Conservation (phyloP, 768 basidiomycete species). For the Rhizopogon vesiculosus region DNA sequence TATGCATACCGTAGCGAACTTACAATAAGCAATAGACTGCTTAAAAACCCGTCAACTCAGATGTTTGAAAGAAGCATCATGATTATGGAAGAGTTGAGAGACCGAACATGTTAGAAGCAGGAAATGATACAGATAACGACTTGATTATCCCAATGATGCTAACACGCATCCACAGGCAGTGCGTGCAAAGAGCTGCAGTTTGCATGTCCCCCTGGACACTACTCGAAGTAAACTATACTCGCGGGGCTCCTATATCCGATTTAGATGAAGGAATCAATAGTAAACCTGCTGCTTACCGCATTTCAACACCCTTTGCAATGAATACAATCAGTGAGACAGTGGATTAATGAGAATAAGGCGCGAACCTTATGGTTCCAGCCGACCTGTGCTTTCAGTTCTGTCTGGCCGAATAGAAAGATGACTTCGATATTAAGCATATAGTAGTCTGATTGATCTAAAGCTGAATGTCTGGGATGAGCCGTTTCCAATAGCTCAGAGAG, state of each 20-base stretch:
- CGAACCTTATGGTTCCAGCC: slow-evolving; percentile 33
- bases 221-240: background rate
- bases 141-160: no score
- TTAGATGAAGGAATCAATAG: background rate
- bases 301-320: slow-evolving; percentile 24
- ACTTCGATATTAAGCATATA: slow-evolving; percentile 24
- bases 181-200: no score
- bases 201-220: background rate
- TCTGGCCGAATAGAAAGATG: slow-evolving; percentile 30
- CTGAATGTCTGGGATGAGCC: background rate
- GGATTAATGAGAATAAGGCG: background rate
- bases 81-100: no score
- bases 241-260: background rate
- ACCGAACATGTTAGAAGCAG: no score
- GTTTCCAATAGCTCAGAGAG: background rate
- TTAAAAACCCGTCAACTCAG: no score
- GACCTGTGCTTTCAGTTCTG: slow-evolving; percentile 37
- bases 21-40: no score
- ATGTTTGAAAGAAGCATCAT: no score
- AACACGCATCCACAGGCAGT: no score
- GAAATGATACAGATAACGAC: no score
- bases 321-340: background rate
- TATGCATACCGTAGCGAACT: background rate
- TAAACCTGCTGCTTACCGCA: slow-evolving; percentile 13
- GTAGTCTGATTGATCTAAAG: slow-evolving; percentile 3